Percentiles rank a stretch among this genome's conserved stretches.
Evolutionary conservation across 208 protist species (phyloP).

Genomic region (Trypanosoma congolense): DNA sequence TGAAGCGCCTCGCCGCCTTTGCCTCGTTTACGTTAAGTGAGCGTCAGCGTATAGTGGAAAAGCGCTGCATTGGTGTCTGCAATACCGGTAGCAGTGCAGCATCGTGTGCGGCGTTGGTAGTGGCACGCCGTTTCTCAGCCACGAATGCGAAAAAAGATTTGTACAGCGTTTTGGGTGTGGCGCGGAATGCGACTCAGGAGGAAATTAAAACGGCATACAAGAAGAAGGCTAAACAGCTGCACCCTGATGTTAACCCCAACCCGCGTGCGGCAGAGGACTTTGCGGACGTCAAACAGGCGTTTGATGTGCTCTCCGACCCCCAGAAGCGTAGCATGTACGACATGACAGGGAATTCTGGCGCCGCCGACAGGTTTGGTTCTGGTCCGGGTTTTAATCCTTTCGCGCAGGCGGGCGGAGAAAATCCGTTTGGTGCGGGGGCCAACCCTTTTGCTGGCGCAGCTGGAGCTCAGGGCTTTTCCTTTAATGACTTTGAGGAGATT

Average conservation of each 20-base stretch:
- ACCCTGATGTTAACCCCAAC: slow-evolving; percentile 84
- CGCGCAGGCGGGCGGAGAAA: slow-evolving; percentile 26
- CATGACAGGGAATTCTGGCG: slow-evolving; percentile 80
- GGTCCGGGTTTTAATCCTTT: slow-evolving; percentile 45
- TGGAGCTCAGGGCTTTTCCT: slow-evolving; percentile 61
- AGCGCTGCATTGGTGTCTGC: no score
- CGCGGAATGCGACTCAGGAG: slow-evolving; percentile 72
- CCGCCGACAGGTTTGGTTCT: slow-evolving; percentile 49
- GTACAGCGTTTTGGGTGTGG: slow-evolving; percentile 72
- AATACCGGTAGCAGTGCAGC: not conserved
- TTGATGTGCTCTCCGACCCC: slow-evolving; percentile 82
- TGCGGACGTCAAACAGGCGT: slow-evolving; percentile 86
- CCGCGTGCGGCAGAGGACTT: slow-evolving; percentile 83
- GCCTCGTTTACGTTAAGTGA: no score
- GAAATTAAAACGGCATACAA: slow-evolving; percentile 87
- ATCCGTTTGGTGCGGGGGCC: slow-evolving; percentile 30
- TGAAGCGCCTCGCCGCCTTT: no score
- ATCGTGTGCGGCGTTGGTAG: not conserved
- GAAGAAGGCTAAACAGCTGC: slow-evolving; percentile 78
- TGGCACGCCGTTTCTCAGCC: slow-evolving; percentile 25
- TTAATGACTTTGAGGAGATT: slow-evolving; percentile 89
- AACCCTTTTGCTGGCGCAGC: slow-evolving; percentile 54
- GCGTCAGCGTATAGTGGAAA: no score
- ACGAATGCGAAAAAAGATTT: slow-evolving; percentile 64
- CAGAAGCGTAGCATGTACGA: slow-evolving; percentile 91